A percentile compares a stretch with the other conserved stretches of the same genome.
phyloP scores from a whole-genome alignment of 2,329 filamentous ascomycete genomes.

The Fusarium gaditjirri region DNA sequence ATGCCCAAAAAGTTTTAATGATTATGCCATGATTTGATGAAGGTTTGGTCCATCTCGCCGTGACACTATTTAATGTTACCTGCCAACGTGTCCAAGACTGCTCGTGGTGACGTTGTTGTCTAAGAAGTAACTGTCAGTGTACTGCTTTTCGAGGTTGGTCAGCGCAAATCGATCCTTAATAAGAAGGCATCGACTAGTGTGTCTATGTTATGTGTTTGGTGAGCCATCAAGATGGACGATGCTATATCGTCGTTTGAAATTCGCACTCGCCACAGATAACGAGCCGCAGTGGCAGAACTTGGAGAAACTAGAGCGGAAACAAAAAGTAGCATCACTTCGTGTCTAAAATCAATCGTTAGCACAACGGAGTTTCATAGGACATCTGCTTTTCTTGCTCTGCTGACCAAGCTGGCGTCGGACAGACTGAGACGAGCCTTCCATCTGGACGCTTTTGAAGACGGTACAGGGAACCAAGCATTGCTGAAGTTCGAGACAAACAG shows the following conservation, averaged over 20 bases:
- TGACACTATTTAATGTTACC: not conserved
- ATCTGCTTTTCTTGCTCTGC: not conserved
- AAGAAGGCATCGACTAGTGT: too few species aligned
- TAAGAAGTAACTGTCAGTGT: not conserved
- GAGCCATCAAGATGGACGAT: not conserved
- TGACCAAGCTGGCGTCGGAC: not conserved
- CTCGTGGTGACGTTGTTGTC: not conserved
- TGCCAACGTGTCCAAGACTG: too few species aligned
- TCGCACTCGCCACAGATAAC: not conserved
- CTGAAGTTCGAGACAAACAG: not conserved
- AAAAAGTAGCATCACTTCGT: not conserved
- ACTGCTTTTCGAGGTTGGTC: not conserved
- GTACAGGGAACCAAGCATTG: not conserved
- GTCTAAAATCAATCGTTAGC: not conserved
- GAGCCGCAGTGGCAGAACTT: too few species aligned
- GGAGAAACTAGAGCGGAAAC: not conserved
- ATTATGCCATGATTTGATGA: slow-evolving; percentile 30
- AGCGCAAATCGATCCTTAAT: not conserved
- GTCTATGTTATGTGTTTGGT: not conserved
- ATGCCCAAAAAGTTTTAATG: slow-evolving; percentile 33
- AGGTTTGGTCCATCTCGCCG: too few species aligned
- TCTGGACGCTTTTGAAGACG: not conserved
- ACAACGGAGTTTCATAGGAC: too few species aligned
- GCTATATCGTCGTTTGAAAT: not conserved
- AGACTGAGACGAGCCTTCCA: not conserved